Conservation (phyloP, 2,329 filamentous ascomycete genomes). For the Nannizzia gypsea region DNA sequence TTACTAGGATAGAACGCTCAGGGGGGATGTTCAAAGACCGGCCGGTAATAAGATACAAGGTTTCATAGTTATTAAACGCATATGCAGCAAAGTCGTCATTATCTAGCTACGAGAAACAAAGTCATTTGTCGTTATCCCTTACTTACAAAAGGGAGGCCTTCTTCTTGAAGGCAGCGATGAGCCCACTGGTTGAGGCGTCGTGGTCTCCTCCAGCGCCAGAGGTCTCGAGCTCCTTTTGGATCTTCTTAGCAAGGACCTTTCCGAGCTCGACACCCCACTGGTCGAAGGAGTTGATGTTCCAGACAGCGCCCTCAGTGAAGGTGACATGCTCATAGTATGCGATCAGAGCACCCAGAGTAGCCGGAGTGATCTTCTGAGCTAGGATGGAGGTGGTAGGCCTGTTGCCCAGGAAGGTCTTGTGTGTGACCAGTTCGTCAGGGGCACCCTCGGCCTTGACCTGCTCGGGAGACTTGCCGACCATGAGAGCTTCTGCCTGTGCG, state of each 20-base stretch:
- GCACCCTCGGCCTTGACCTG: slow-evolving; percentile 39
- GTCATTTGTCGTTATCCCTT: neutral
- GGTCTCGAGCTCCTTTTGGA: slow-evolving; percentile 68
- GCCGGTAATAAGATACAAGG: neutral
- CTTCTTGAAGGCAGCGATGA: slow-evolving; percentile 89
- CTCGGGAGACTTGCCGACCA: slow-evolving; percentile 43
- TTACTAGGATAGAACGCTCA: neutral
- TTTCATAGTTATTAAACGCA: neutral
- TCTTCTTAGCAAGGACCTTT: slow-evolving; percentile 91
- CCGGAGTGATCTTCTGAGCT: slow-evolving; percentile 85
- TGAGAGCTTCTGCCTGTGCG: slow-evolving; percentile 39
- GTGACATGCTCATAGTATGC: slow-evolving; percentile 99
- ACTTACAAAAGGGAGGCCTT: slow-evolving; percentile 34
- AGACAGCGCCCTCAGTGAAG: slow-evolving; percentile 92
- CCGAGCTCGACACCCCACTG: slow-evolving; percentile 99
- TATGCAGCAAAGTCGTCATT: neutral
- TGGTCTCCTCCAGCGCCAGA: slow-evolving; percentile 61
- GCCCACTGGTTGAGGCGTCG: slow-evolving; percentile 74
- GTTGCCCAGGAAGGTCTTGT: slow-evolving; percentile 99
- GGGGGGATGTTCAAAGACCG: neutral
- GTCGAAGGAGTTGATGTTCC: slow-evolving; percentile 99
- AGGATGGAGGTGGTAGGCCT: slow-evolving; percentile 91
- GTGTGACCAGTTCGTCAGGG: slow-evolving; percentile 56
- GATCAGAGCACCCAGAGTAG: slow-evolving; percentile 85
- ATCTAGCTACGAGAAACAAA: neutral